phyloP scores from a whole-genome alignment of 805 yeast species.

The Ogataea ramenticola region DNA sequence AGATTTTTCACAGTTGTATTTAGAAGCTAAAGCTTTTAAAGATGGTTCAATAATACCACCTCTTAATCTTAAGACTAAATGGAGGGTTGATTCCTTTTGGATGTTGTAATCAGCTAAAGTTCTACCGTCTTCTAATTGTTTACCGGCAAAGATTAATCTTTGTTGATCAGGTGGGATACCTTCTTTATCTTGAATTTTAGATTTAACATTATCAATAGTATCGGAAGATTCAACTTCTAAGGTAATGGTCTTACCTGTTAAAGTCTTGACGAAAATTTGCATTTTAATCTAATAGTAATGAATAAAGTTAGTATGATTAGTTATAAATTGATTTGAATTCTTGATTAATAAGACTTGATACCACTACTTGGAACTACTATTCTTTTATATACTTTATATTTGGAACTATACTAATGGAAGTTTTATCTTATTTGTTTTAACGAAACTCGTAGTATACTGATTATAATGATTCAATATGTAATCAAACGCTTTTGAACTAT shows the following conservation, averaged over 20 bases:
- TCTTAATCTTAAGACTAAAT: slow-evolving; percentile 61
- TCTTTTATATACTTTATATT: no score
- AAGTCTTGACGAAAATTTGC: slow-evolving; percentile 99
- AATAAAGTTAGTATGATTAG: background rate
- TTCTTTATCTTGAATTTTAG: slow-evolving; percentile 94
- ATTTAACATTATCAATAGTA: slow-evolving; percentile 91
- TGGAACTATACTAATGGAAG: no score
- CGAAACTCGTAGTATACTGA: no score
- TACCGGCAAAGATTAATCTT: slow-evolving; percentile 92
- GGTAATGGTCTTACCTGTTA: slow-evolving; percentile 96
- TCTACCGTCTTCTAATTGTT: slow-evolving; percentile 94
- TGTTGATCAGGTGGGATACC: slow-evolving; percentile 97
- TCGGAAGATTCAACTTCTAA: slow-evolving; percentile 86
- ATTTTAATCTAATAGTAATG: slow-evolving; percentile 30
- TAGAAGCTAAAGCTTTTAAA: slow-evolving; percentile 97
- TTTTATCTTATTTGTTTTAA: no score
- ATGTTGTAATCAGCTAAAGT: slow-evolving; percentile 91
- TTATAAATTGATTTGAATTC: background rate
- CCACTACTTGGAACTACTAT: no score
- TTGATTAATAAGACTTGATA: no score
- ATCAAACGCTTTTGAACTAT: no score
- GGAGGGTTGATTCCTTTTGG: slow-evolving; percentile 78
- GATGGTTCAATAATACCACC: slow-evolving; percentile 98
- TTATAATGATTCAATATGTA: no score
- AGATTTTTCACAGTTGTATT: slow-evolving; percentile 99